Conservation (phyloP, 352 stramenopile species). For the Pythium folliculosum region DNA sequence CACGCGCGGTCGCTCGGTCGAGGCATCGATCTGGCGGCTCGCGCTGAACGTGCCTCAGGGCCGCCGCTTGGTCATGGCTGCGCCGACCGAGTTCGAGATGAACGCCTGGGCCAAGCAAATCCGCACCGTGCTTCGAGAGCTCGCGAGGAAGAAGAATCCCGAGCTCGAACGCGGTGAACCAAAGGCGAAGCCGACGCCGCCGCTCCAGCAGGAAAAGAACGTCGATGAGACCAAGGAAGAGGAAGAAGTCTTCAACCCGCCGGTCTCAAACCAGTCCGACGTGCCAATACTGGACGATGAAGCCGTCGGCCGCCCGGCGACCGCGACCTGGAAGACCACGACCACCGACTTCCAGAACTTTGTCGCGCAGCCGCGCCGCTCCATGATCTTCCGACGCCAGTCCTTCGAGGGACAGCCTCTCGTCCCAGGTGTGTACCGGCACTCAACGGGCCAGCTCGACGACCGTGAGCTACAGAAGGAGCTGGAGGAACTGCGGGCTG, state of each 20-base stretch:
- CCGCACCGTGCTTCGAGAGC: constrained; percentile 1
- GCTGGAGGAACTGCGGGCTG: constrained; percentile 17
- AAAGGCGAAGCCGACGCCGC: neutral
- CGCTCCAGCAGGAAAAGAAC: neutral
- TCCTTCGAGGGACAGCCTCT: constrained; percentile 3
- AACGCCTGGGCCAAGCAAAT: constrained; percentile 85
- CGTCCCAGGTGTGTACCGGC: constrained; percentile 5
- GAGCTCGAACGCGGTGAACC: neutral
- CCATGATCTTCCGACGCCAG: constrained; percentile 22
- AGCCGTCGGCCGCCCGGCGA: neutral
- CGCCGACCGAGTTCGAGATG: constrained; percentile 82
- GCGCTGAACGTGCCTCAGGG: constrained; percentile 59
- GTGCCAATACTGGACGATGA: neutral
- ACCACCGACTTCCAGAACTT: constrained; percentile 30
- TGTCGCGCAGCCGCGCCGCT: constrained; percentile 22
- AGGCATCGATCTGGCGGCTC: constrained; percentile 79
- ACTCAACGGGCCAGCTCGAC: constrained; percentile 21
- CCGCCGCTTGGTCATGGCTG: constrained; percentile 62
- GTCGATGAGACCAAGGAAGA: constrained; percentile 2
- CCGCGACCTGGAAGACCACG: constrained; percentile 6
- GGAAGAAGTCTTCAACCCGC: neutral
- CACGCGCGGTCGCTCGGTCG: constrained; percentile 69
- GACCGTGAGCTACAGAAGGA: constrained; percentile 12
- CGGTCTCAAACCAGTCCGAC: neutral
- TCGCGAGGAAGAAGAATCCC: neutral